phyloP scores from a whole-genome alignment of 148 eudicot species.

The Persicaria maculosa region DNA sequence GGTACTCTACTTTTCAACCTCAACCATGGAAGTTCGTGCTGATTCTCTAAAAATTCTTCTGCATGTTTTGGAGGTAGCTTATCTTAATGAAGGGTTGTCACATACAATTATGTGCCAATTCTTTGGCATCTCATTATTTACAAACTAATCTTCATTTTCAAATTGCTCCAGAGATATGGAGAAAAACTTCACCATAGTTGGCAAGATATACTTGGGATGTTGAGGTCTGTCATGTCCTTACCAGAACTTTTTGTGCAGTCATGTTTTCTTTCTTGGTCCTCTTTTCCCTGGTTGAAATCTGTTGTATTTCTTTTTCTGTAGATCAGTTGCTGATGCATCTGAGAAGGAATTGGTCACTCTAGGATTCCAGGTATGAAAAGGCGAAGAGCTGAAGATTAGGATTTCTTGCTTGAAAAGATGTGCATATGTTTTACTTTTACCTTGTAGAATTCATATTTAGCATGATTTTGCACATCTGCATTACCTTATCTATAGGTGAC shows the following conservation, averaged over 20 bases:
- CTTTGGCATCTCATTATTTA: neutral
- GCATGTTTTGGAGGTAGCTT: constrained; percentile 87
- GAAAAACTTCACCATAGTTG: constrained; percentile 87
- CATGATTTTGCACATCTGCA: neutral
- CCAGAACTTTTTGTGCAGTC: constrained; percentile 9
- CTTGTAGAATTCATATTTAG: neutral
- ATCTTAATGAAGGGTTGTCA: constrained; percentile 3
- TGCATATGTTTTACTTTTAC: neutral
- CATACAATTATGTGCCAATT: constrained; percentile 8
- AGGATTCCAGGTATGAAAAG: constrained; percentile 79
- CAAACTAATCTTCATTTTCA: constrained; percentile 12
- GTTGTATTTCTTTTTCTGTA: constrained; percentile 20
- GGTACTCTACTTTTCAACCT: constrained; percentile 62
- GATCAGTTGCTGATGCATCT: constrained; percentile 79
- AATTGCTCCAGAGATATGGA: constrained; percentile 67
- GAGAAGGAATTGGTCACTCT: constrained; percentile 92
- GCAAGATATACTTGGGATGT: constrained; percentile 87
- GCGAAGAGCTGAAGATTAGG: neutral
- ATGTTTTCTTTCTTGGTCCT: constrained; percentile 10
- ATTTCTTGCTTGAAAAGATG: neutral
- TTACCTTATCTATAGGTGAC: neutral
- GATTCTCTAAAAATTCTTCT: constrained; percentile 86
- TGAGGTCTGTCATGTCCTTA: constrained; percentile 43
- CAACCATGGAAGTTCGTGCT: constrained; percentile 70
- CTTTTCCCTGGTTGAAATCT: neutral